Base-by-base conservation (phyloP, 2,329 filamentous ascomycete genomes). In the Simplicillium aogashimaense region DNA sequence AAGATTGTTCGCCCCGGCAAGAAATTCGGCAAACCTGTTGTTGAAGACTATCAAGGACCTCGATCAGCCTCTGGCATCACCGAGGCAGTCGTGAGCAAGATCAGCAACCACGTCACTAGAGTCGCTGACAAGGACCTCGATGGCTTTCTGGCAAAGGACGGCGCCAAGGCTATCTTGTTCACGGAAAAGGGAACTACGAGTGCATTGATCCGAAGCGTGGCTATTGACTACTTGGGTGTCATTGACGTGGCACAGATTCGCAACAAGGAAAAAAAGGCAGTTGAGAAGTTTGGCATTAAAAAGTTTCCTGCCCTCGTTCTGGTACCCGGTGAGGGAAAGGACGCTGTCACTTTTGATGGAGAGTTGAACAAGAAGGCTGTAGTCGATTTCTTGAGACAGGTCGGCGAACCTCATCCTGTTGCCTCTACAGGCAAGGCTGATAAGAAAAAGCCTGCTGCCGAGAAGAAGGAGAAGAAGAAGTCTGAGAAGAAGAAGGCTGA, bases 161-260 rank as follows among this genome's bases (percentile, higher is more conserved):
- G 72, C 11, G 76, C 88, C 37, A 95, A 94, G 67, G 89, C 85
- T 0, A 78, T 98, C 29, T 68, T 98, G 3, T 97, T 98, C 63
- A 94, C 86, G 3, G 86, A 95, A 42, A 98, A 97, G 68, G 87
- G 88, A 16, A 82, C 83, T 6, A 90, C 86, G 1, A 90, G 86
- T 56, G 78, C 88, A 10, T 69, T 95, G 17, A 65, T 95, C 47
- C 85, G 84, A 59, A 81, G 87, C 45, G 61, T 97, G 40, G 89
- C 92, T 7, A 87, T 95, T 52, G 92, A 97, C 57, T 98, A 90
- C 61, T 71, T 92, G 18, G 88, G 81, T 29, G 76, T 78, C 41
- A 78, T 97, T 46, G 72, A 75, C 3, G 70, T 98, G 29, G 90
- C 79, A 8, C 90, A 97, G 61, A 74, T 95, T 41, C 78, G 88